A percentile compares a stretch with the other conserved stretches of the same genome.
Conservation (phyloP, 768 basidiomycete species). For the Pleurotus djamor region DNA sequence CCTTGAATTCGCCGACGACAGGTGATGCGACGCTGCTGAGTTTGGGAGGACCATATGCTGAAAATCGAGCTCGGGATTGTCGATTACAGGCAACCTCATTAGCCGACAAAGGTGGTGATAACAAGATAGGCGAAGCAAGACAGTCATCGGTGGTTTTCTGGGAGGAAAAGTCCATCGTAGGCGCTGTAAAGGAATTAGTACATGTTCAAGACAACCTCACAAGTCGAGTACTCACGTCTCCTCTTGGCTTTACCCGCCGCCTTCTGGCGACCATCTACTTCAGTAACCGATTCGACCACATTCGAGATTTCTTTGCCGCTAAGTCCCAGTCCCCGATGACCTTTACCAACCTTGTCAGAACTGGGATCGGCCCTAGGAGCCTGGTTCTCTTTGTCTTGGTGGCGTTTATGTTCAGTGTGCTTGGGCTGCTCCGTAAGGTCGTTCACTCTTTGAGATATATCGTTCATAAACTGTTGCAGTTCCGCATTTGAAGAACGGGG, state of each 20-base stretch:
- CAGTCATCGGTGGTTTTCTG: conserved; percentile 41
- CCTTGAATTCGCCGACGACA: conserved; percentile 82
- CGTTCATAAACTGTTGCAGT: conserved; percentile 39
- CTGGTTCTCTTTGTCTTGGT: conserved; percentile 3
- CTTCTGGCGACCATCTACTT: background rate
- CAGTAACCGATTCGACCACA: background rate
- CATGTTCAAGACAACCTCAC: conserved; percentile 4
- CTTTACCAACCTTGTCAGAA: background rate
- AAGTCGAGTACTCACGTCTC: conserved; percentile 43
- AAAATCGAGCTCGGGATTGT: conserved; percentile 5
- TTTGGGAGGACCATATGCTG: conserved; percentile 13
- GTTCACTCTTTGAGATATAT: conserved; percentile 46
- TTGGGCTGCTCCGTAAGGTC: conserved; percentile 17
- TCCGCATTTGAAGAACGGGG: conserved; percentile 38
- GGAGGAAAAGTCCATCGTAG: conserved; percentile 52
- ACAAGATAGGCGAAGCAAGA: conserved; percentile 46
- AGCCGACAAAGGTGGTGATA: conserved; percentile 29
- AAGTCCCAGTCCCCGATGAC: background rate
- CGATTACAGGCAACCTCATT: conserved; percentile 9
- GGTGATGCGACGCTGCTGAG: conserved; percentile 49
- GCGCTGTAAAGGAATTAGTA: conserved; percentile 32
- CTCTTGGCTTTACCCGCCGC: conserved; percentile 11
- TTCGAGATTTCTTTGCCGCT: conserved; percentile 2
- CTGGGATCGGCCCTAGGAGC: background rate
- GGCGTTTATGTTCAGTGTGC: background rate